A percentile compares a stretch with the other conserved stretches of the same genome.
Conservation (phyloP, 371 early-diverging fungal genomes). For the Batrachochytrium dendrobatidis region DNA sequence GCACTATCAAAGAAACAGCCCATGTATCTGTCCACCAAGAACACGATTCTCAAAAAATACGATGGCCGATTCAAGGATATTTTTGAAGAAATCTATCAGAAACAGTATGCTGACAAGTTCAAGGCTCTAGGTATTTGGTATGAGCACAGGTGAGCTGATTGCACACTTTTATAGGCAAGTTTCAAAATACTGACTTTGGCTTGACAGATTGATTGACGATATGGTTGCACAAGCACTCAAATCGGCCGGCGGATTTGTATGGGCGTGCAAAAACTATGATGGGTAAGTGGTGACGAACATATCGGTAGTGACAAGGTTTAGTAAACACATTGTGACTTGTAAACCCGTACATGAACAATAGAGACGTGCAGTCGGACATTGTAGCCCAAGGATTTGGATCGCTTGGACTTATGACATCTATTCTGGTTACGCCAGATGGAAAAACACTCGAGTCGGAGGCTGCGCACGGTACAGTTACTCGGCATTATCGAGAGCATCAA, state of each 20-base stretch:
- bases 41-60: slow-evolving; percentile 94
- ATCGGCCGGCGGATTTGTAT: slow-evolving; percentile 89
- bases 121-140: slow-evolving; percentile 79
- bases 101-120: slow-evolving; percentile 29
- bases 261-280: slow-evolving; percentile 95
- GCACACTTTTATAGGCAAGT: background rate
- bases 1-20: slow-evolving; percentile 80
- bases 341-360: background rate
- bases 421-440: slow-evolving; percentile 89
- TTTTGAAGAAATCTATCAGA: slow-evolving; percentile 82
- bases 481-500: slow-evolving; percentile 95
- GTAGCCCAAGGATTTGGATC: slow-evolving; percentile 79
- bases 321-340: slow-evolving; percentile 13
- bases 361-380: slow-evolving; percentile 82
- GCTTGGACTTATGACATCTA: slow-evolving; percentile 90
- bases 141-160: slow-evolving; percentile 61
- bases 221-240: slow-evolving; percentile 97
- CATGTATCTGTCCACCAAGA: slow-evolving; percentile 93
- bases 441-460: slow-evolving; percentile 94
- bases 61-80: slow-evolving; percentile 98
- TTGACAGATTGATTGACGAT: slow-evolving; percentile 80
- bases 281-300: slow-evolving; percentile 62
- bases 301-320: slow-evolving; percentile 1
- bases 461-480: slow-evolving; percentile 96
- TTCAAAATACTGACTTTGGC: background rate